Evolutionary conservation across 2,329 filamentous ascomycete genomes (phyloP).

Genomic region (Tympanopsis confertula): DNA sequence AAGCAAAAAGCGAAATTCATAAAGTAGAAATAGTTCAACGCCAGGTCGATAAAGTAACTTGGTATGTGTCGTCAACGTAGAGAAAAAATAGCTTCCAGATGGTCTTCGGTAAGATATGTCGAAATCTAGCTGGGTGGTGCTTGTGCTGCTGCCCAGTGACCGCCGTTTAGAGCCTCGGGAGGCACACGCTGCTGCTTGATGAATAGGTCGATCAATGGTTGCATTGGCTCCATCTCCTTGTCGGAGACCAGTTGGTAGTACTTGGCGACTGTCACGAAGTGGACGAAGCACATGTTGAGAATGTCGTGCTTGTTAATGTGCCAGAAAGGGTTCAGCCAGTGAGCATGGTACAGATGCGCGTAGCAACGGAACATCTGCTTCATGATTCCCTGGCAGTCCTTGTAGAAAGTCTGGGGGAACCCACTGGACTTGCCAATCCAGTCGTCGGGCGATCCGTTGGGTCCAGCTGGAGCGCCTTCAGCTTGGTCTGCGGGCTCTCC

Average conservation of each 20-base stretch:
- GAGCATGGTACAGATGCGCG: slow-evolving; percentile 60
- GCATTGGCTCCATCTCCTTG: slow-evolving; percentile 2
- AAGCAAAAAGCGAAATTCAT: no score
- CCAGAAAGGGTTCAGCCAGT: slow-evolving; percentile 42
- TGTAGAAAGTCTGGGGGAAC: slow-evolving; percentile 52
- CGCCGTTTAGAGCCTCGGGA: background rate
- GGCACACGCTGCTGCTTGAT: background rate
- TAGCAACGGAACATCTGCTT: slow-evolving; percentile 64
- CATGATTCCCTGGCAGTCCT: slow-evolving; percentile 53
- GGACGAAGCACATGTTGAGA: slow-evolving; percentile 41
- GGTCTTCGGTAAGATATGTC: no score
- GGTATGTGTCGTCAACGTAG: no score
- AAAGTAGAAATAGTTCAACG: no score
- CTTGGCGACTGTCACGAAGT: slow-evolving; percentile 27
- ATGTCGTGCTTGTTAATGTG: slow-evolving; percentile 34
- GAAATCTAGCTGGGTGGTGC: no score
- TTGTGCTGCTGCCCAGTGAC: slow-evolving; percentile 1
- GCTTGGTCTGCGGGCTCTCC: background rate
- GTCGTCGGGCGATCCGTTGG: background rate
- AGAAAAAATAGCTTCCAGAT: no score
- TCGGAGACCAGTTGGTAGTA: background rate
- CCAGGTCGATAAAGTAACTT: no score
- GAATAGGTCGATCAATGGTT: slow-evolving; percentile 1
- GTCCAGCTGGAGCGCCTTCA: background rate
- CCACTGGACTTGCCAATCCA: slow-evolving; percentile 58